Evolutionary conservation across 2,329 filamentous ascomycete species (phyloP), one percentile per base, ranked within the genome.

Genomic region (Fusarium devonianum): DNA sequence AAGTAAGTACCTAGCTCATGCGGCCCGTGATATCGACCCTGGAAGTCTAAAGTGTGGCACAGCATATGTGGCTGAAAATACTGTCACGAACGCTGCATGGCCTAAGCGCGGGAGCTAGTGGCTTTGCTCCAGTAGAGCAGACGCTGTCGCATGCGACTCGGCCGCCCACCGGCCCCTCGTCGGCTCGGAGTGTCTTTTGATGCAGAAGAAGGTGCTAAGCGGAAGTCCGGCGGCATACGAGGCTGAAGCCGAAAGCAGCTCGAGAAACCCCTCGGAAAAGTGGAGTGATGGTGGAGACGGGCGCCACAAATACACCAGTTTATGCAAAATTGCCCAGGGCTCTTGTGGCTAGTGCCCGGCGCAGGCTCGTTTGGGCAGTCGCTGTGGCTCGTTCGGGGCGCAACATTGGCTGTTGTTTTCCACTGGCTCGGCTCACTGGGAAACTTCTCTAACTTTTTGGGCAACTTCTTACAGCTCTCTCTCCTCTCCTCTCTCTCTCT

Each of bases 161-260:
- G 49, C 33, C 49, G 42, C 46, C 58, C 44, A 55, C 53, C 53
- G 53, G 57, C 49, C 53, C 53, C 57, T 45, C 52, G 37, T 48
- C 37, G 35, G 47, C 37, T 62, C 53, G 49, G 57, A 57, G 58
- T 30, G 26, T 16, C 23, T 23, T 23, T 37, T 41, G 32, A 12
- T 32, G 21, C 12, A 44, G 21, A 43, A 52, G 43, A 46, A 42
- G 36, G 28, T 34, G 40, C 16, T 42, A 45, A 49, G 35, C 63
- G 63, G 53, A 65, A 65, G 49, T 65, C 63, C 63, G 63, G 58
- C 64, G 64, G 64, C 58, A 60, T 66, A 65, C 64, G 64, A 66
- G 64, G 56, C 58, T 60, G 58, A 49, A 56, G 60, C 63, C 62
- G 62, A 65, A 53, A 48, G 41, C 55, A 52, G 26, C 49, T 45